Evolutionary conservation across 2,329 filamentous ascomycete genomes (phyloP).

Genomic region (Arthrocladium fulminans): DNA sequence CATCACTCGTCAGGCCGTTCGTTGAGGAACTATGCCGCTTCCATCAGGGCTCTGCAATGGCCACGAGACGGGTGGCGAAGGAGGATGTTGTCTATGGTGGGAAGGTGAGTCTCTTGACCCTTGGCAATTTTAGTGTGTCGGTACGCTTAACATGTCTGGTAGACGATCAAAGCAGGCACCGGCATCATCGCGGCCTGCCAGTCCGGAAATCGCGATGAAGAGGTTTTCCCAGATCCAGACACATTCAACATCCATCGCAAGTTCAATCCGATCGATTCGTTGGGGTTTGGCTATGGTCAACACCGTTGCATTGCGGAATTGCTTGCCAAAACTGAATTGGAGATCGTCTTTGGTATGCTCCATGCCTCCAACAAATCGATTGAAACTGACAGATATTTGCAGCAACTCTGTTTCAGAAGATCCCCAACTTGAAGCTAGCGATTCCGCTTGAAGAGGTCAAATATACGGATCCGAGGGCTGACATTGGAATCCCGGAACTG

Average conservation of each 20-base stretch:
- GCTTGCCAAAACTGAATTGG: not conserved
- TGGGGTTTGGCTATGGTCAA: slow-evolving; percentile 41
- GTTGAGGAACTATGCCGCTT: slow-evolving; percentile 44
- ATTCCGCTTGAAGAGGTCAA: not conserved
- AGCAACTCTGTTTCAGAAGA: not conserved
- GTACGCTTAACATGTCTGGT: too few relatives aligned
- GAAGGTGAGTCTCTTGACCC: slow-evolving; percentile 34
- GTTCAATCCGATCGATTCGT: slow-evolving; percentile 28
- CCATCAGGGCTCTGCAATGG: slow-evolving; percentile 41
- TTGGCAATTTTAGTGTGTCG: too few relatives aligned
- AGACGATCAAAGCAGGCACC: slow-evolving; percentile 36
- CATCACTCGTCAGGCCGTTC: slow-evolving; percentile 31
- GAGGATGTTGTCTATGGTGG: slow-evolving; percentile 39
- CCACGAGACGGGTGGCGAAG: slow-evolving; percentile 42
- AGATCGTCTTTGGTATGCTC: not conserved
- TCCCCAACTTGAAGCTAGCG: not conserved
- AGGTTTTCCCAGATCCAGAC: slow-evolving; percentile 35
- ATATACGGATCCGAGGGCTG: not conserved
- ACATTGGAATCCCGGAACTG: not conserved
- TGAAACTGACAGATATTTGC: too few relatives aligned
- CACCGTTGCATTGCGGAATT: slow-evolving; percentile 34
- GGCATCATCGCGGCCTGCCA: slow-evolving; percentile 43
- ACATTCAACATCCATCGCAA: slow-evolving; percentile 38
- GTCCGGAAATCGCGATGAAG: slow-evolving; percentile 42
- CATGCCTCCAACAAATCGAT: too few relatives aligned